Conservation (phyloP, 129 eudicot genomes). For the Pittosporum tobira region DNA sequence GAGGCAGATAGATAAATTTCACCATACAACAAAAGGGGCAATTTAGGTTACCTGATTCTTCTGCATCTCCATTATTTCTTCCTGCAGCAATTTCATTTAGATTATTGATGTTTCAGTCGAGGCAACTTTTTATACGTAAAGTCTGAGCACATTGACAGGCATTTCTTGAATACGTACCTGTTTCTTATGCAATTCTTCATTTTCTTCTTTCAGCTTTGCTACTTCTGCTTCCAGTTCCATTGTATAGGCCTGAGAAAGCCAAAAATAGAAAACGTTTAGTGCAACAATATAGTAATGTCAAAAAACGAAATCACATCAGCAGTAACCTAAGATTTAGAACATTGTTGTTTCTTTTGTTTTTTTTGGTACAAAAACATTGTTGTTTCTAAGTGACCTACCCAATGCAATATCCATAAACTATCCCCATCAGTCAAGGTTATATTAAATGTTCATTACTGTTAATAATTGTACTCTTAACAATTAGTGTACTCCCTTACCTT, state of each 20-base stretch:
- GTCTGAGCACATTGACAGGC: not conserved
- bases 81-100: conserved; percentile 30
- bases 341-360: conserved; percentile 5
- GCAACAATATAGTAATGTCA: not conserved
- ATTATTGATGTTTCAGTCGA: not conserved
- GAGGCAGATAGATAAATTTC: not conserved
- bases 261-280: conserved; percentile 5
- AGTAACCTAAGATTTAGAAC: not conserved
- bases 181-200: conserved; percentile 51
- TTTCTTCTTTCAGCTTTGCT: conserved; percentile 79
- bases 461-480: too few relatives aligned
- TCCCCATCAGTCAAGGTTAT: not conserved
- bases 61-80: conserved; percentile 70
- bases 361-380: too few relatives aligned
- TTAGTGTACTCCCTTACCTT: not conserved
- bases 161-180: conserved; percentile 40
- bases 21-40: not conserved
- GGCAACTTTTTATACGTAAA: not conserved
- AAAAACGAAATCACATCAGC: not conserved
- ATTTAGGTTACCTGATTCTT: conserved; percentile 64
- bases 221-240: conserved; percentile 92
- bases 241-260: conserved; percentile 65
- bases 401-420: not conserved
- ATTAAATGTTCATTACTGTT: not conserved
- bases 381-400: not conserved